Evolutionary conservation across 164 flowering plant genomes (phyloP), one percentile per base, ranked within the genome.

Genomic region (Nelumbo lutea): DNA sequence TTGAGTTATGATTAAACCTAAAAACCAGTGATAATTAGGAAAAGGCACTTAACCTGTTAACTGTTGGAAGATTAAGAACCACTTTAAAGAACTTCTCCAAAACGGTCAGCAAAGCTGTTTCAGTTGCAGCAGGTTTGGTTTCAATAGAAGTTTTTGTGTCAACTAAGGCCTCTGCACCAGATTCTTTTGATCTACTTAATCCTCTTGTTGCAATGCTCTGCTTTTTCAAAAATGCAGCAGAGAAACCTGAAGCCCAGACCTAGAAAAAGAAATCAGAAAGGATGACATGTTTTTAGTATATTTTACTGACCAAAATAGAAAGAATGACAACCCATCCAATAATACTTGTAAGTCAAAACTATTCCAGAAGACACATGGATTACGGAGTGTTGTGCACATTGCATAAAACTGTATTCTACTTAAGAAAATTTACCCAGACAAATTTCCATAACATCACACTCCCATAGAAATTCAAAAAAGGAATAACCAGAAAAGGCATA

Each of bases 221-320:
- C 82, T 90, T 96, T 71, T 96, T 90, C 73, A 96, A 80, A 76
- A 96, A 85, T 38, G 99, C 99, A 70, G 98, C 98, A 68, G 98
- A 90, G 80, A 96, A 96, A 59, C 99, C 99, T 6, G 96, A 89
- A 15, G 99, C 98, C 94, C 96, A 93, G 7, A 96, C 98, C 97
- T 96, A 65, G 47, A 62, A 41, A 15, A 59, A 55, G 43, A 48
- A 38, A 70, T 45, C 1, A 61, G 2, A 53, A 41, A 50, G 40
- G 39, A 27, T 1, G 40, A 6, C 13, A 42, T 39, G 13, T 11
- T 10, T 27, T 53, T 53, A 53, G 57, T 15, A 9, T 53, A 1
- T 11, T 10, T 53, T 8, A 50, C 11, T 6, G 4, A 8, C 8
- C 53, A 3, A 50, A 50, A 50, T 9, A 50, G 53, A 50, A 2